Percentiles rank a stretch among this genome's conserved stretches.
These are phyloP conservation scores for Claviceps spartinae DNA, from an alignment of 2,329 filamentous ascomycete species.

Conservation along the genomic window DNA sequence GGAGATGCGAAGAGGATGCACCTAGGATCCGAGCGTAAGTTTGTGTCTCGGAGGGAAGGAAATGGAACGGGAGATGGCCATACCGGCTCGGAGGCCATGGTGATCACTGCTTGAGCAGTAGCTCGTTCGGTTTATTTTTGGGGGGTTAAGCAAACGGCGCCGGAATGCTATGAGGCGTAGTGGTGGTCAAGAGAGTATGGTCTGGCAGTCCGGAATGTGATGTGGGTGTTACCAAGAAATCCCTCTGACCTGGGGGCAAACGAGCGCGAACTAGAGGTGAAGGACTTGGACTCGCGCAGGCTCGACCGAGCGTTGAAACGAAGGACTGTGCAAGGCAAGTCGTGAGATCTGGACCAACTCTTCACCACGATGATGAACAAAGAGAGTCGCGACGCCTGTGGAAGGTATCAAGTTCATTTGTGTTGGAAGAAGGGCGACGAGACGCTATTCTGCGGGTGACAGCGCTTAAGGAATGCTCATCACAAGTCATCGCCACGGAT, in stretches of 20 bases:
- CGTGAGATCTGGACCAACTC: not conserved
- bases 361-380: not conserved
- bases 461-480: slow-evolving; percentile 8
- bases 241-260: not conserved
- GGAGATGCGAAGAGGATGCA: slow-evolving; percentile 68
- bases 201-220: slow-evolving; percentile 17
- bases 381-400: not conserved
- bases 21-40: slow-evolving; percentile 28
- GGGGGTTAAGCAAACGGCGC: slow-evolving; percentile 9
- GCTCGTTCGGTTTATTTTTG: slow-evolving; percentile 8
- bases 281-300: not conserved
- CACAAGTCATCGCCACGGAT: not conserved
- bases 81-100: slow-evolving; percentile 27
- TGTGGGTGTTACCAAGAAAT: not conserved
- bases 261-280: not conserved
- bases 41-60: not conserved
- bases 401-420: not conserved
- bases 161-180: slow-evolving; percentile 15
- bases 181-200: slow-evolving; percentile 3
- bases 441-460: slow-evolving; percentile 1
- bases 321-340: not conserved
- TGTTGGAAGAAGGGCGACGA: not conserved
- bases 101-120: slow-evolving; percentile 11
- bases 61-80: slow-evolving; percentile 12
- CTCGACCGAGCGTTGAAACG: not conserved